These are phyloP conservation scores for Macrolepiota fuliginosa DNA, from an alignment of 768 basidiomycete genomes.

Conservation along the genomic window DNA sequence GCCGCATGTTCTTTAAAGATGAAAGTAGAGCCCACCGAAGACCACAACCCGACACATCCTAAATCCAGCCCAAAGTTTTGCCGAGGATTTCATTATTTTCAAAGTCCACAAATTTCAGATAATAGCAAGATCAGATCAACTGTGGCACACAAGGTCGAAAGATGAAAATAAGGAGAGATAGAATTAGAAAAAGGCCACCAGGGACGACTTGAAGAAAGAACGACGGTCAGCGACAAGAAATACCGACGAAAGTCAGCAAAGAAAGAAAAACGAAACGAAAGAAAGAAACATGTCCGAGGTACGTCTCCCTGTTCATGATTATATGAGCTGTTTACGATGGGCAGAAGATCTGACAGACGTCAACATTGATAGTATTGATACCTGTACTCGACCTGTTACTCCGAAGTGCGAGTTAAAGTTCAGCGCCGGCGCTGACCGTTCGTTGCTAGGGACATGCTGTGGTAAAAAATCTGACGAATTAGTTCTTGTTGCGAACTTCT, in stretches of 20 bases:
- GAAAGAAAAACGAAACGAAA: conserved; percentile 13
- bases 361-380: not conserved
- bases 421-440: conserved; percentile 5
- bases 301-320: not conserved
- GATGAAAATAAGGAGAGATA: conserved; percentile 11
- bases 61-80: conserved; percentile 27
- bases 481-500: not conserved
- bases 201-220: conserved; percentile 23
- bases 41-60: conserved; percentile 29
- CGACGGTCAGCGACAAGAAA: conserved; percentile 27
- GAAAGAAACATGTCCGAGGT: conserved; percentile 19
- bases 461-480: not conserved
- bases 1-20: not conserved
- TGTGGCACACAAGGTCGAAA: conserved; percentile 15
- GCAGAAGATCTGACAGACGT: not conserved
- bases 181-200: conserved; percentile 19
- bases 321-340: conserved; percentile 1
- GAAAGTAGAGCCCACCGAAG: conserved; percentile 29
- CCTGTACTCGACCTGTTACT: not conserved
- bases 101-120: not conserved
- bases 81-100: conserved; percentile 20
- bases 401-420: not conserved
- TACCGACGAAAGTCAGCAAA: conserved; percentile 16
- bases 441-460: conserved; percentile 1
- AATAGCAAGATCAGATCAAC: not conserved